These are phyloP conservation scores for Stachybotrys echinatus DNA, from an alignment of 2,329 filamentous ascomycete genomes.

Conservation along the genomic window DNA sequence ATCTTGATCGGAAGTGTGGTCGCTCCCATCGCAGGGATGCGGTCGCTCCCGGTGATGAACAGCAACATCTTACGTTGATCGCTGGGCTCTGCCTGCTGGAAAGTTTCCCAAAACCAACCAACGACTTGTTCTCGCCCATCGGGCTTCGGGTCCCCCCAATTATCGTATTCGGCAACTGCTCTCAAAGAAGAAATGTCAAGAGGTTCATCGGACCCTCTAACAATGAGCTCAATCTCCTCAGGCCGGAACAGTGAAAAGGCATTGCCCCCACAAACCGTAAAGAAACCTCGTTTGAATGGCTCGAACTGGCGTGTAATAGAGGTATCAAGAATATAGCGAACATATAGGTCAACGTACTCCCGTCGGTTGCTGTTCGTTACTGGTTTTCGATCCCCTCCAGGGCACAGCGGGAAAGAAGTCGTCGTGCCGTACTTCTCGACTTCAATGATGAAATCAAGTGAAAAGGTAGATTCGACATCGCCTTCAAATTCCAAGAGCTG, in stretches of 20 bases:
- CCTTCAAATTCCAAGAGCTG: slow-evolving; percentile 79
- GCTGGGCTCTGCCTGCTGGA: slow-evolving; percentile 56
- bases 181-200: slow-evolving; percentile 73
- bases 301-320: slow-evolving; percentile 80
- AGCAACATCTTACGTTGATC: slow-evolving; percentile 75
- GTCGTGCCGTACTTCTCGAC: slow-evolving; percentile 70
- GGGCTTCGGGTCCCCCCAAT: slow-evolving; percentile 59
- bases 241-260: slow-evolving; percentile 81
- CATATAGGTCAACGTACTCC: slow-evolving; percentile 83
- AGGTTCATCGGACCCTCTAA: slow-evolving; percentile 78
- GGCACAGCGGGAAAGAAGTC: slow-evolving; percentile 63
- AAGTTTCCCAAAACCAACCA: slow-evolving; percentile 85
- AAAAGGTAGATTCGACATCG: slow-evolving; percentile 75
- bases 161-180: slow-evolving; percentile 75
- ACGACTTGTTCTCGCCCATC: slow-evolving; percentile 61
- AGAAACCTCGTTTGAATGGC: slow-evolving; percentile 91
- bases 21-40: slow-evolving; percentile 83
- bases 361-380: slow-evolving; percentile 81
- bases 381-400: slow-evolving; percentile 64
- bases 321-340: slow-evolving; percentile 73
- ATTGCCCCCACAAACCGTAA: slow-evolving; percentile 84
- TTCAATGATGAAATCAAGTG: slow-evolving; percentile 74
- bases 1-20: slow-evolving; percentile 74
- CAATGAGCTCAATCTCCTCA: slow-evolving; percentile 84
- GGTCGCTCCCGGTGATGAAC: slow-evolving; percentile 87